phyloP scores from a whole-genome alignment of 176 grass and related monocot genomes.

The Oryza punctata region DNA sequence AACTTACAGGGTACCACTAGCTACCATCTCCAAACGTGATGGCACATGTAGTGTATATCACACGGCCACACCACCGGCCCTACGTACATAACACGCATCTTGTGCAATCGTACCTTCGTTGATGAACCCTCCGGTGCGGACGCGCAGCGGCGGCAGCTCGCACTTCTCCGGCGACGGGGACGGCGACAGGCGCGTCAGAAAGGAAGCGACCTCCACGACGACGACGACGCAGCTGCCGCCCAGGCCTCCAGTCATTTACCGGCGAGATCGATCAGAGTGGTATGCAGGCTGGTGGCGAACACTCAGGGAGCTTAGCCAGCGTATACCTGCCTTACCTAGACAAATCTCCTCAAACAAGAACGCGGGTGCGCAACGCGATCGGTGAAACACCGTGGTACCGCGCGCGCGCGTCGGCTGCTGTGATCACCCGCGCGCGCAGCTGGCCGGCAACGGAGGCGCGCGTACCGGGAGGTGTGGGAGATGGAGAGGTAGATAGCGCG shows the following conservation, averaged over 20 bases:
- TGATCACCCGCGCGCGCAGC: no score
- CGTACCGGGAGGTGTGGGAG: background rate
- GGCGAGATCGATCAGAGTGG: background rate
- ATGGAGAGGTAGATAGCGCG: background rate
- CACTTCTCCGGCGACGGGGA: conserved; percentile 64
- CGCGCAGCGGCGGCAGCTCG: conserved; percentile 39
- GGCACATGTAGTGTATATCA: background rate
- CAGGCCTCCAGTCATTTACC: conserved; percentile 55
- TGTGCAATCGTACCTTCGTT: conserved; percentile 46
- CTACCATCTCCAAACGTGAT: no score
- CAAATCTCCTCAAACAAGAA: background rate
- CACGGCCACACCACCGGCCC: background rate
- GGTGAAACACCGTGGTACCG: no score
- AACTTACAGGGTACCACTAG: no score
- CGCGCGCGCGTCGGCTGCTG: no score
- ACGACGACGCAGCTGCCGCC: background rate
- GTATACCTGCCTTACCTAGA: background rate
- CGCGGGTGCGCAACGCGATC: no score
- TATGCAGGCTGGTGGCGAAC: background rate
- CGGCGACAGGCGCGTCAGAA: conserved; percentile 39
- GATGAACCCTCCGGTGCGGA: conserved; percentile 43
- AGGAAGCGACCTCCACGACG: background rate
- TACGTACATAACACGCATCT: background rate
- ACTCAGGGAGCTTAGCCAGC: no score
- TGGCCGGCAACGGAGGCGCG: background rate